These are phyloP conservation scores for Colletotrichum neosansevieriae DNA, from an alignment of 2,329 filamentous ascomycete species.

Conservation along the genomic window DNA sequence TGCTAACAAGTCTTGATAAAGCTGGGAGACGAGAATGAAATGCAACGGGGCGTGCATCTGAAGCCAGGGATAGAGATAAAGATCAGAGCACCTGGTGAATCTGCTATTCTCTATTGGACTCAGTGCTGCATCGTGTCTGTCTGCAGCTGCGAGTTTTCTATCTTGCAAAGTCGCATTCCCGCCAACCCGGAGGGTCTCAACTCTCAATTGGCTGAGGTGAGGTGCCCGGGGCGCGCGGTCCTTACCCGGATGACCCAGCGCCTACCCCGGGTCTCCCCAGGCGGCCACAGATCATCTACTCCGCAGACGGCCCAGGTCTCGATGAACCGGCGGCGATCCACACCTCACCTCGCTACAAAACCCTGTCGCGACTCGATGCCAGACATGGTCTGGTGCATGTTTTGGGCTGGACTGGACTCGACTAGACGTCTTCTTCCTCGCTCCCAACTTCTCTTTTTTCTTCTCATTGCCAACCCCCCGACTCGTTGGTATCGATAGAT, in stretches of 20 bases:
- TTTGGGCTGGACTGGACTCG: background rate
- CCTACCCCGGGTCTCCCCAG: constrained; percentile 27
- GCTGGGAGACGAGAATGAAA: background rate
- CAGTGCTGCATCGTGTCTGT: background rate
- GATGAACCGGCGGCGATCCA: constrained; percentile 14
- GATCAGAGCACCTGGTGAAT: background rate
- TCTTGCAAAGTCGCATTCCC: background rate
- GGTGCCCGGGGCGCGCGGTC: too few relatives aligned
- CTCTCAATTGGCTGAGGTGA: constrained; percentile 15
- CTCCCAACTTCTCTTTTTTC: background rate
- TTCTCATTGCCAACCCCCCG: background rate
- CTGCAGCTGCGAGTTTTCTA: too few relatives aligned
- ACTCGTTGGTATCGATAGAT: background rate
- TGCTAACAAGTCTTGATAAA: constrained; percentile 6
- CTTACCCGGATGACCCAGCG: constrained; percentile 15
- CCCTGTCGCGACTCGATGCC: constrained; percentile 8
- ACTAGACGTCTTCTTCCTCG: constrained; percentile 5
- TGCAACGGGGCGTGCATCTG: background rate
- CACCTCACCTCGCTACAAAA: constrained; percentile 10
- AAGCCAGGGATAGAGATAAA: constrained; percentile 1
- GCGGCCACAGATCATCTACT: constrained; percentile 20
- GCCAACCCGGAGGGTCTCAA: background rate
- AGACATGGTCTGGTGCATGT: background rate
- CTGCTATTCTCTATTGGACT: background rate
- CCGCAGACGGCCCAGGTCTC: background rate